Percentiles rank a stretch among this genome's conserved stretches.
Conservation (phyloP, 305 asterid species). For the Rubia balearica region DNA sequence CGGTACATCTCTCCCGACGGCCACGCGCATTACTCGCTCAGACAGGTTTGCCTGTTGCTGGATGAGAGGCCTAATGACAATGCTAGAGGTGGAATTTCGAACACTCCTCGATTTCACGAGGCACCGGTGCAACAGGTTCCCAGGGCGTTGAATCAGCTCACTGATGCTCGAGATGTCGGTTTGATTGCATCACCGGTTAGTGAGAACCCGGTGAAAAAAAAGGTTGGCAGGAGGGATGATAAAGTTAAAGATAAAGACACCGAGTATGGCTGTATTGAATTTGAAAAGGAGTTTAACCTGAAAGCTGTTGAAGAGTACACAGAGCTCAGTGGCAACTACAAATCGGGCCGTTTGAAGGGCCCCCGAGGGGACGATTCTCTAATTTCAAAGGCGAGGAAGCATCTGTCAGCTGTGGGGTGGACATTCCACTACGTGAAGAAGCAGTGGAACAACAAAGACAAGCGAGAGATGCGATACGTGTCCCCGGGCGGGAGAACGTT, state of each 20-base stretch:
- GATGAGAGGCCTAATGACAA: not conserved
- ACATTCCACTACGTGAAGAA: not conserved
- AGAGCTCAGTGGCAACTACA: slow-evolving; percentile 3
- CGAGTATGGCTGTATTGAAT: not conserved
- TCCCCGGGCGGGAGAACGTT: not conserved
- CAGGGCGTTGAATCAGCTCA: too few relatives aligned
- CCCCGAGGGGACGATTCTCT: not conserved
- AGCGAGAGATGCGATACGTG: not conserved
- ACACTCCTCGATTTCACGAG: too few relatives aligned
- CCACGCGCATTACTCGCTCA: slow-evolving; percentile 30
- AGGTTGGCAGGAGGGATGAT: too few relatives aligned
- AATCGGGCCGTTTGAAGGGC: not conserved
- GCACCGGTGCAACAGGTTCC: too few relatives aligned
- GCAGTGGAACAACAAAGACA: not conserved
- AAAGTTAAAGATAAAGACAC: not conserved
- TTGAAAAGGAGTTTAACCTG: slow-evolving; percentile 44
- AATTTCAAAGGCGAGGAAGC: slow-evolving; percentile 16
- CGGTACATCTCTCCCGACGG: slow-evolving; percentile 52
- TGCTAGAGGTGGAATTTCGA: too few relatives aligned
- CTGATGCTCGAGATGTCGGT: not conserved
- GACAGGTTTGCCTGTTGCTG: slow-evolving; percentile 26
- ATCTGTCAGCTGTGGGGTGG: not conserved
- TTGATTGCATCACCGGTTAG: not conserved
- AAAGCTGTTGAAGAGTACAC: slow-evolving; percentile 52
- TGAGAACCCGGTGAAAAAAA: too few relatives aligned